Base-by-base conservation (phyloP, 345 rosid species). In the Arabidopsis arenosa region DNA sequence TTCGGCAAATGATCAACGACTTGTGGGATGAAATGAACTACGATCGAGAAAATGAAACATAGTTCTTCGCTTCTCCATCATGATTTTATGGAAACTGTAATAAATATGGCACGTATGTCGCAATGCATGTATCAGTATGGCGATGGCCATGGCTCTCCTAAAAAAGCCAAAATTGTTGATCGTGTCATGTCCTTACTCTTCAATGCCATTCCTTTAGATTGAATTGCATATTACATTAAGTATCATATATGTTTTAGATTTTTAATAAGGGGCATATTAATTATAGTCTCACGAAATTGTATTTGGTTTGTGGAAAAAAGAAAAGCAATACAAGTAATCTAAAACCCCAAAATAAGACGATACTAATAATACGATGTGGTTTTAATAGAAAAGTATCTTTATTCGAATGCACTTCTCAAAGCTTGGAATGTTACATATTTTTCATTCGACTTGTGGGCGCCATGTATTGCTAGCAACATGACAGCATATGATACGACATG, bases 21-120 rank as follows among this genome's bases (percentile, higher is more conserved):
- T 28, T 75, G 14, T 87, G 86, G 91, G 80, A 75, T 48, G 78
- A 79, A 21, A 75, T 85, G 57, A 87, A 85, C 35, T 30, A 60
- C 63, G n/a, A n/a, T n/a, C n/a, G 68, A 72, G 15, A 33, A 30
- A 47, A 13, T 30, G 6, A 28, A 37, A 71, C 26, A 37, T 11
- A 12, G 1, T 9, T 10, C 66, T 30, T 40, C 43, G 11, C 43
- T 28, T 0, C 35, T 75, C 13, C 51, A 79, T 7, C 17, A 12
- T 0, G 62, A 18, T 37, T 81, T 81, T 32, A 3, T 61, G 1
- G 72, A 47, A 63, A 12, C 53, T n/a, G 54, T 45, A 3, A 52
- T 79, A 26, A 84, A 83, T 54, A 2, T 81, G 1, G 82, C 57
- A 3, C 83, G 91, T 32, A 59, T 59, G 78, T 48, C 86, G 0